Base-by-base conservation (phyloP, 1,284 basidiomycete species). In the Boletus putidus region DNA sequence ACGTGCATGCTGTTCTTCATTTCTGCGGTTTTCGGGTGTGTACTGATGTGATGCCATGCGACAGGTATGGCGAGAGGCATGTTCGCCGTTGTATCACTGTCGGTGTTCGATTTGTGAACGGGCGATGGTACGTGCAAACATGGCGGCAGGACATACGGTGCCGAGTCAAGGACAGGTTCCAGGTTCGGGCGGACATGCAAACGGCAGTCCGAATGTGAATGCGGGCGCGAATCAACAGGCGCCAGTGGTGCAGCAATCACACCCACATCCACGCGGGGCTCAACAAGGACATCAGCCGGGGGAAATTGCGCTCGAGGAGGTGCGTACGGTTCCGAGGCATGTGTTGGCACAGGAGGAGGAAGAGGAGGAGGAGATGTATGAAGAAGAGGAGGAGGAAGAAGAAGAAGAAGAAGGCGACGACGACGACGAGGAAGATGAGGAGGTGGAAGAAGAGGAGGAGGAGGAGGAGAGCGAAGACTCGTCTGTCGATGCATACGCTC, bases 51-150 rank as follows among this genome's bases (percentile, higher is more conserved):
- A 54, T 55, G 40, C 44, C 9, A 54, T 39, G 42, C 8, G 27
- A 36, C 62, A 88, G 87, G 78, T 82, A 14, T 91, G 88, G 88
- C 78, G 86, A 50, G 88, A 90, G 61, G 88, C 87, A 0, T 88
- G 85, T 69, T 76, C 81, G 2, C 86, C 86, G 0, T 64, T 91
- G 27, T 91, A 86, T 68, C 83, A 87, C 47, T 91, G 89, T 67
- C 79, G 81, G 44, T 90, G 89, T 70, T 77, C 77, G 20, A 83
- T 90, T 36, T 91, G 89, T 69, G 82, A 86, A 59, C 82, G 88
- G 36, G 83, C 87, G 7, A 79, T 82, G 68, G 67, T 79, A 23
- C 77, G 76, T 52, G 70, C 70, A 6, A 73, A 71, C 49, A 54
- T 63, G 37, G 70, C 62, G 27, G 65, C 67, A 47, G 71, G 71